Percentiles rank a stretch among this genome's conserved stretches.
These are phyloP conservation scores for Tanacetum coccineum DNA, from an alignment of 129 eudicot species.

Conservation along the genomic window DNA sequence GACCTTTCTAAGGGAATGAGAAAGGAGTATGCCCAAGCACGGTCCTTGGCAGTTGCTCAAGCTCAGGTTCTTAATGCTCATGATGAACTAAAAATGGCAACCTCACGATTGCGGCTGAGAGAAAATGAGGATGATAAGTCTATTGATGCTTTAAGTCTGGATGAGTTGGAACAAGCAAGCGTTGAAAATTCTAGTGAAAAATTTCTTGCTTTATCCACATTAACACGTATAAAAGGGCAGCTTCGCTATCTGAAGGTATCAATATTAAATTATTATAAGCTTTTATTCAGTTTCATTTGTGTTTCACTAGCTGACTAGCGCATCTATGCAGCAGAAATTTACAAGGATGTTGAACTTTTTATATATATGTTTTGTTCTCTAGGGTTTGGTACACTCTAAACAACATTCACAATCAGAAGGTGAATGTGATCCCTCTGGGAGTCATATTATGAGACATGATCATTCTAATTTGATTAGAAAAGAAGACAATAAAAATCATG, in stretches of 20 bases:
- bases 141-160: constrained; percentile 69
- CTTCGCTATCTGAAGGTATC: constrained; percentile 90
- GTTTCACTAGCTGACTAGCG: not conserved
- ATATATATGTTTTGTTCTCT: constrained; percentile 19
- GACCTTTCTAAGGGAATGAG: constrained; percentile 61
- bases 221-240: constrained; percentile 78
- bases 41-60: constrained; percentile 86
- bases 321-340: not conserved
- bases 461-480: constrained; percentile 19
- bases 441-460: constrained; percentile 30
- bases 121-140: constrained; percentile 75
- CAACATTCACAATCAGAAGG: constrained; percentile 31
- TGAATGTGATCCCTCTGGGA: constrained; percentile 24
- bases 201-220: constrained; percentile 53
- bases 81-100: constrained; percentile 97
- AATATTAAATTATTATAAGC: constrained; percentile 3
- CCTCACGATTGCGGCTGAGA: constrained; percentile 75
- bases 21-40: constrained; percentile 84
- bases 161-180: constrained; percentile 68
- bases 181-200: constrained; percentile 80
- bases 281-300: constrained; percentile 12
- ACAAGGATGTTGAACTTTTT: constrained; percentile 4
- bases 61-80: constrained; percentile 95
- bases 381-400: constrained; percentile 81
- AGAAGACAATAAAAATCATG: constrained; percentile 30